Evolutionary conservation across 805 yeast genomes (phyloP).

Genomic region (Hanseniaspora vineae): DNA sequence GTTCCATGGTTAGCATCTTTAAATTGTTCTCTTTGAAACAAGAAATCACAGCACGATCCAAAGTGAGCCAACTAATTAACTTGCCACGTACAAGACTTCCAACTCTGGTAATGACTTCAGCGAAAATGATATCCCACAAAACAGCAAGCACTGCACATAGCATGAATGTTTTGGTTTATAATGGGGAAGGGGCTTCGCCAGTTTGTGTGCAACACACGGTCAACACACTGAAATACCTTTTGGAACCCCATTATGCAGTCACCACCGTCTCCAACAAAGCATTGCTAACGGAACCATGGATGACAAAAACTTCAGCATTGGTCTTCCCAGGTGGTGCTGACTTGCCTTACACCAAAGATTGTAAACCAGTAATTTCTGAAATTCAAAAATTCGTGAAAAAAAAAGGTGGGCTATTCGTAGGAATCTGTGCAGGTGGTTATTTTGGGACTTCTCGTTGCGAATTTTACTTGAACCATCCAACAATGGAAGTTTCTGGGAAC

Average conservation of each 20-base stretch:
- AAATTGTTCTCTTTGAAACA: too few species aligned
- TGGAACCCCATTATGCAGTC: slow-evolving; percentile 87
- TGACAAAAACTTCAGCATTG: slow-evolving; percentile 56
- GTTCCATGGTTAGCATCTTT: too few species aligned
- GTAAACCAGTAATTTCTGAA: slow-evolving; percentile 58
- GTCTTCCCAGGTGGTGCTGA: slow-evolving; percentile 98
- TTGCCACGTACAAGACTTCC: too few species aligned
- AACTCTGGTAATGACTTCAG: too few species aligned
- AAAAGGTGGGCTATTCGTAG: slow-evolving; percentile 72
- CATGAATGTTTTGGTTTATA: slow-evolving; percentile 67
- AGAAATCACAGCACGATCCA: too few species aligned
- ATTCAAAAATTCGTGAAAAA: slow-evolving; percentile 51
- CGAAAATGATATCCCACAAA: too few species aligned
- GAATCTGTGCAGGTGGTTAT: slow-evolving; percentile 95
- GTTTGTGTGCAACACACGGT: slow-evolving; percentile 78
- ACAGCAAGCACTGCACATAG: slow-evolving; percentile 3
- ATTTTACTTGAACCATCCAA: slow-evolving; percentile 63
- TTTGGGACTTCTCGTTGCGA: slow-evolving; percentile 65
- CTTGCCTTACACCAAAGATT: slow-evolving; percentile 60
- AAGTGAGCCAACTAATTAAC: too few species aligned
- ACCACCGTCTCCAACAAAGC: slow-evolving; percentile 50
- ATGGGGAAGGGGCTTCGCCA: slow-evolving; percentile 71
- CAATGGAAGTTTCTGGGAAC: slow-evolving; percentile 71
- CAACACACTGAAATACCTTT: slow-evolving; percentile 56
- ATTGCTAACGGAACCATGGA: slow-evolving; percentile 79